Evolutionary conservation across 352 stramenopile genomes (phyloP).

Genomic region (Phytophthora foliorum): DNA sequence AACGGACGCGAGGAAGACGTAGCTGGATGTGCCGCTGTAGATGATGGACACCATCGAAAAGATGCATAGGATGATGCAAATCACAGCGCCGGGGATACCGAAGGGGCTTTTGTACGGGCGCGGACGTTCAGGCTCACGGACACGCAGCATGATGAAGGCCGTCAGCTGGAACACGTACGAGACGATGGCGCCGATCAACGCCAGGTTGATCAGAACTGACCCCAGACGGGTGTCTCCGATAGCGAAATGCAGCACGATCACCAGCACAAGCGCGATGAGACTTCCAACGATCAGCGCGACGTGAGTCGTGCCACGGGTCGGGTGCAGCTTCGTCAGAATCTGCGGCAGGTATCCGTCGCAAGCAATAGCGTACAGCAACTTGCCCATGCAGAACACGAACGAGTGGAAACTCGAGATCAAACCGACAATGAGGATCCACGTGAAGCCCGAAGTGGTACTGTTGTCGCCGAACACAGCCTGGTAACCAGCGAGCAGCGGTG

Average conservation of each 20-base stretch:
- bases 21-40: slow-evolving; percentile 59
- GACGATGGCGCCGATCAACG: slow-evolving; percentile 66
- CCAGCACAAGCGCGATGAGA: slow-evolving; percentile 47
- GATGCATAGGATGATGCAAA: slow-evolving; percentile 58
- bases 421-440: slow-evolving; percentile 68
- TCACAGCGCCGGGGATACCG: slow-evolving; percentile 51
- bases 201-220: slow-evolving; percentile 70
- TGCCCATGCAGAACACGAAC: slow-evolving; percentile 80
- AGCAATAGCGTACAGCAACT: slow-evolving; percentile 66
- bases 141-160: slow-evolving; percentile 65
- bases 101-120: slow-evolving; percentile 67
- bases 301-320: slow-evolving; percentile 53
- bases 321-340: slow-evolving; percentile 60
- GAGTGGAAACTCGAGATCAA: slow-evolving; percentile 75
- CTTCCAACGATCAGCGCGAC: slow-evolving; percentile 54
- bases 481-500: slow-evolving; percentile 63
- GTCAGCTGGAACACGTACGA: slow-evolving; percentile 70
- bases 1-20: slow-evolving; percentile 63
- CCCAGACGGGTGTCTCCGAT: slow-evolving; percentile 66
- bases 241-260: slow-evolving; percentile 57
- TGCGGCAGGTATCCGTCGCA: slow-evolving; percentile 66
- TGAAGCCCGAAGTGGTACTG: slow-evolving; percentile 60
- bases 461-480: slow-evolving; percentile 70
- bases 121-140: slow-evolving; percentile 55
- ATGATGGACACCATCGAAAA: slow-evolving; percentile 64